Conservation (phyloP, 306 rosid species). For the Begonia masoniana region DNA sequence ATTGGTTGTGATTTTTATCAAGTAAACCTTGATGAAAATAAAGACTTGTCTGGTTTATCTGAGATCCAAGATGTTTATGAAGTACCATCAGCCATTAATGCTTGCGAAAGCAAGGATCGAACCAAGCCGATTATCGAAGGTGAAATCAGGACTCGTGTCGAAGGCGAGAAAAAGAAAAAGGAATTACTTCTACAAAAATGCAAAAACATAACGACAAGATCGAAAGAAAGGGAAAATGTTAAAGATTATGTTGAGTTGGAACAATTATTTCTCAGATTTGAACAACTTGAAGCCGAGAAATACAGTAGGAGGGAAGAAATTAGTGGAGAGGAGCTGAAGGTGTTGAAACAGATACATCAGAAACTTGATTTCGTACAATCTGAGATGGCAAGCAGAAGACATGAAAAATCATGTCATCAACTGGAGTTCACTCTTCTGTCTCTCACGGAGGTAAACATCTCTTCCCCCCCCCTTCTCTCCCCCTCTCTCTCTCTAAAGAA, state of each 20-base stretch:
- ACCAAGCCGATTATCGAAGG: slow-evolving; percentile 23
- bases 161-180: slow-evolving; percentile 26
- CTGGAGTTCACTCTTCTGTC: slow-evolving; percentile 23
- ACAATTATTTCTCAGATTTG: slow-evolving; percentile 42
- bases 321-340: slow-evolving; percentile 41
- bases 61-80: slow-evolving; percentile 66
- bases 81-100: slow-evolving; percentile 42
- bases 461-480: too few species aligned
- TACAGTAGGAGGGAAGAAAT: slow-evolving; percentile 36
- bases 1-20: slow-evolving; percentile 26
- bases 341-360: slow-evolving; percentile 61
- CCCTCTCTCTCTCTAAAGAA: background rate
- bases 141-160: slow-evolving; percentile 31
- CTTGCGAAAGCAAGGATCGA: slow-evolving; percentile 19
- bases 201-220: slow-evolving; percentile 20
- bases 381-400: slow-evolving; percentile 38
- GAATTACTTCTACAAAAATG: slow-evolving; percentile 10
- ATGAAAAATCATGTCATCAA: slow-evolving; percentile 20
- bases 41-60: slow-evolving; percentile 16
- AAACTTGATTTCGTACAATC: slow-evolving; percentile 38
- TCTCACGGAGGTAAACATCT: slow-evolving; percentile 44
- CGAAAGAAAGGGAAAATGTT: slow-evolving; percentile 19
- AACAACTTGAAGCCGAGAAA: slow-evolving; percentile 49
- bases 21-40: slow-evolving; percentile 8
- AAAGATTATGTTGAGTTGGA: slow-evolving; percentile 33